Conservation (phyloP, 768 basidiomycete genomes). For the Hericium erinaceus region DNA sequence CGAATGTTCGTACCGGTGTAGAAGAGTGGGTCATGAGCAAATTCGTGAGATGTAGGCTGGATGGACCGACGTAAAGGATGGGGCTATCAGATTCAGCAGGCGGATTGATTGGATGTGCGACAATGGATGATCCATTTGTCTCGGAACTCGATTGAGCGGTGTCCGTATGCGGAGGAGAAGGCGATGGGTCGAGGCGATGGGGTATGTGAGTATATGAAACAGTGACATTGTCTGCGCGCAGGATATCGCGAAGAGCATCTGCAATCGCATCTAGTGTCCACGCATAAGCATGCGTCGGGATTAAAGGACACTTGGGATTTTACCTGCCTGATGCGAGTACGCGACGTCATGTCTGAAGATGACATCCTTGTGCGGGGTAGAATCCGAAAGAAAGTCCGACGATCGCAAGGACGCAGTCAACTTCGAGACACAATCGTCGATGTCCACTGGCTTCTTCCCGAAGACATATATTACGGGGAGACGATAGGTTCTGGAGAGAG, state of each 20-base stretch:
- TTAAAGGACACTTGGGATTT: background rate
- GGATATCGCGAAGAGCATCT: conserved; percentile 18
- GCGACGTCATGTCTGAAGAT: conserved; percentile 70
- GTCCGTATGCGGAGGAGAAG: background rate
- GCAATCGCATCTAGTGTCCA: conserved; percentile 25
- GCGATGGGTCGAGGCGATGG: conserved; percentile 11
- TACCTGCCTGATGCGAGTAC: conserved; percentile 63
- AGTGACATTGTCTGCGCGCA: background rate
- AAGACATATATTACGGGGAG: conserved; percentile 89
- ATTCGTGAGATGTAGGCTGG: conserved; percentile 76
- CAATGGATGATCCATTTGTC: background rate
- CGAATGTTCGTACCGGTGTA: conserved; percentile 36
- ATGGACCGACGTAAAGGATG: conserved; percentile 60
- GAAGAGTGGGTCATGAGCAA: conserved; percentile 74
- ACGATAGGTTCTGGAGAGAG: conserved; percentile 58
- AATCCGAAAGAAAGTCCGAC: conserved; percentile 10
- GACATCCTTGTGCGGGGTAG: conserved; percentile 20
- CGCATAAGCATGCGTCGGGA: background rate
- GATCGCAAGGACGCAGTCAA: conserved; percentile 28
- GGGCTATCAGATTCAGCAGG: background rate
- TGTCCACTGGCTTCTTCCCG: conserved; percentile 60
- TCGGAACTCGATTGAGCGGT: background rate
- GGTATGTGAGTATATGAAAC: conserved; percentile 28
- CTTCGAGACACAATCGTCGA: conserved; percentile 36
- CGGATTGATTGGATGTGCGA: background rate